Evolutionary conservation across 83 land plant genomes (phyloP).

Genomic region (Diphasiastrum complanatum): DNA sequence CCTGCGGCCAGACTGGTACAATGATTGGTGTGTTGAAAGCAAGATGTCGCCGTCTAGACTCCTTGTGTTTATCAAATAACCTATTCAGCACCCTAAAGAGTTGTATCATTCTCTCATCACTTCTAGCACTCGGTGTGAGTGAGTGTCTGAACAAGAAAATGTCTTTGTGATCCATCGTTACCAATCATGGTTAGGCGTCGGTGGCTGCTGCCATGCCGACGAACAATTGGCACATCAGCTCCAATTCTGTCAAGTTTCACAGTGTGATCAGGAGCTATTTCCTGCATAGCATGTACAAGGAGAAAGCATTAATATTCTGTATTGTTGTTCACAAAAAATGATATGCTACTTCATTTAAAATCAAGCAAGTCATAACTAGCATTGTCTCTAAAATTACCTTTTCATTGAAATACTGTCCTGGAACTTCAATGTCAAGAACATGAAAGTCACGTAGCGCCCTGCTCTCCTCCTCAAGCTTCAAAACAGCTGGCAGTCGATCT

Average conservation of each 20-base stretch:
- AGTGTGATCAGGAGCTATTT: conserved; percentile 97
- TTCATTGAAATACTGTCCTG: conserved; percentile 95
- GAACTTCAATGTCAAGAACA: conserved; percentile 95
- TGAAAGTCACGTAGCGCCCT: conserved; percentile 83
- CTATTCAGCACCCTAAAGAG: conserved; percentile 88
- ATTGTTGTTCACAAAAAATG: background rate
- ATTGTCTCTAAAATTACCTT: conserved; percentile 51
- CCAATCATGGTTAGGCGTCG: conserved; percentile 92
- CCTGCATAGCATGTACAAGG: conserved; percentile 62
- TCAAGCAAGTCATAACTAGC: too few relatives aligned
- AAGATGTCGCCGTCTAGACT: conserved; percentile 85
- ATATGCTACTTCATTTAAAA: too few relatives aligned
- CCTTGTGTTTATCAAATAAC: conserved; percentile 96
- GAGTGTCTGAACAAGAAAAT: conserved; percentile 97
- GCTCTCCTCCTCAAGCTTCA: conserved; percentile 97
- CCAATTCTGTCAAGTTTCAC: conserved; percentile 93
- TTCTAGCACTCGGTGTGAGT: conserved; percentile 92
- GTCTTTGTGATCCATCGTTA: conserved; percentile 93
- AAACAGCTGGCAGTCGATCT: conserved; percentile 92
- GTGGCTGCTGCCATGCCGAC: conserved; percentile 98
- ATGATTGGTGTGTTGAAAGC: conserved; percentile 89
- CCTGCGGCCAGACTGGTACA: conserved; percentile 99
- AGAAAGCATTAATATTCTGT: background rate
- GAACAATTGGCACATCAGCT: conserved; percentile 92
- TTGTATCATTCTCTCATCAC: conserved; percentile 97